Base-by-base conservation (phyloP, 768 basidiomycete species). In the Leccinum olivaceopallidum region DNA sequence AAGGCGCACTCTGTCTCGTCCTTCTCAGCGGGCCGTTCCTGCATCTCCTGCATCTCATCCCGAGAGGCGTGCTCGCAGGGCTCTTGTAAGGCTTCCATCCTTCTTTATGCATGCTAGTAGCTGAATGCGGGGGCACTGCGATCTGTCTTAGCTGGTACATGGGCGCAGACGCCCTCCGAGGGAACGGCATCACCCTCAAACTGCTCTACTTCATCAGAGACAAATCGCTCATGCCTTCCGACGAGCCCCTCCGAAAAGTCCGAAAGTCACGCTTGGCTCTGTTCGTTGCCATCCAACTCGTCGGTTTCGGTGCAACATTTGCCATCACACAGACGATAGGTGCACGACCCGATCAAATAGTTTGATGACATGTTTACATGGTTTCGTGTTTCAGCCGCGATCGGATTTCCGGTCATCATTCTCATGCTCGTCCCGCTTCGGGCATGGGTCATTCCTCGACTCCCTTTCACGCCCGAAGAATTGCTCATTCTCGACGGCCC, bases 331-430 rank as follows among this genome's bases (percentile, higher is more conserved):
- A 97, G 70, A 95, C 94, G 1, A 85, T 90, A 60, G 92, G 92
- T 92, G 62, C 34, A 80, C 70, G 5, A 20, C n/a, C 10, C 1
- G n/a, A 1, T 20, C 0, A 0, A 44, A 1, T 20, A 6, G 10
- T 44, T 20, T 44, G 6, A 0, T 44, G 44, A 44, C 44, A 18
- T 32, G 10, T 44, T 44, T 44, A 20, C 44, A 44, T 2, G 42
- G 44, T 44, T 26, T 16, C 24, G 24, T 10, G 94, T 90, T 34
- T 49, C 47, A 88, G 94, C 91, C 47, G 94, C 93, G 5, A 94
- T 96, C 60, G 93, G 89, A 1, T 97, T 97, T 72, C 94, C 95
- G 0, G 81, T 96, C 55, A 85, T 97, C 67, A 95, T 96, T 68
- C 83, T 92, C 71, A 73, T 92, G 42, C 81, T 97, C 14, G 80